phyloP scores from a whole-genome alignment of 2,329 filamentous ascomycete species.

The Biscogniauxia sp. region DNA sequence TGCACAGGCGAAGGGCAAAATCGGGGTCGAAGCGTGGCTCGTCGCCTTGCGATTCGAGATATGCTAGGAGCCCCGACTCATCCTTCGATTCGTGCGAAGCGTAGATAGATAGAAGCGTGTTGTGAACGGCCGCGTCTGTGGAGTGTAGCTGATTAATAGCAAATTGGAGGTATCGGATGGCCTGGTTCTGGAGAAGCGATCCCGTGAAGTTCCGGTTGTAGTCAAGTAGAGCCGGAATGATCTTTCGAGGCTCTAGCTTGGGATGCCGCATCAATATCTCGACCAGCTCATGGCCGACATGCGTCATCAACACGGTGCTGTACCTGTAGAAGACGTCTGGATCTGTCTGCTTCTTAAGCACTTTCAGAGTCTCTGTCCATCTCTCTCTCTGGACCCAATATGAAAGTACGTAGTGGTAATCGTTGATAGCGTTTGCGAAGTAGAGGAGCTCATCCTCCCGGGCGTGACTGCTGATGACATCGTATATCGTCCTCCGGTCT shows the following conservation, averaged over 20 bases:
- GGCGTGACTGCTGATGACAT: conserved; percentile 93
- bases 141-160: conserved; percentile 85
- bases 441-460: conserved; percentile 88
- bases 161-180: conserved; percentile 88
- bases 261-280: conserved; percentile 92
- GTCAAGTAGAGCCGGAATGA: conserved; percentile 90
- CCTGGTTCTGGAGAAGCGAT: conserved; percentile 76
- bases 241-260: conserved; percentile 77
- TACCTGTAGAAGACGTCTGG: conserved; percentile 95
- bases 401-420: conserved; percentile 90
- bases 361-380: conserved; percentile 82
- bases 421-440: conserved; percentile 84
- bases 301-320: conserved; percentile 92
- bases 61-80: conserved; percentile 80
- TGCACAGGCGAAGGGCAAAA: conserved; percentile 92
- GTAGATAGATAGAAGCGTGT: conserved; percentile 94
- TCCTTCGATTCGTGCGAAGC: conserved; percentile 81
- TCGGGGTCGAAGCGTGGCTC: conserved; percentile 90
- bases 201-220: conserved; percentile 80
- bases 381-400: conserved; percentile 97
- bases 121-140: conserved; percentile 84
- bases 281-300: conserved; percentile 81
- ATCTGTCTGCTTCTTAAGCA: conserved; percentile 90
- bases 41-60: conserved; percentile 85
- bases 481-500: conserved; percentile 89